A percentile compares a stretch with the other conserved stretches of the same genome.
Evolutionary conservation across 1,284 basidiomycete species (phyloP).

Genomic region (Apiotrichum laibachii): DNA sequence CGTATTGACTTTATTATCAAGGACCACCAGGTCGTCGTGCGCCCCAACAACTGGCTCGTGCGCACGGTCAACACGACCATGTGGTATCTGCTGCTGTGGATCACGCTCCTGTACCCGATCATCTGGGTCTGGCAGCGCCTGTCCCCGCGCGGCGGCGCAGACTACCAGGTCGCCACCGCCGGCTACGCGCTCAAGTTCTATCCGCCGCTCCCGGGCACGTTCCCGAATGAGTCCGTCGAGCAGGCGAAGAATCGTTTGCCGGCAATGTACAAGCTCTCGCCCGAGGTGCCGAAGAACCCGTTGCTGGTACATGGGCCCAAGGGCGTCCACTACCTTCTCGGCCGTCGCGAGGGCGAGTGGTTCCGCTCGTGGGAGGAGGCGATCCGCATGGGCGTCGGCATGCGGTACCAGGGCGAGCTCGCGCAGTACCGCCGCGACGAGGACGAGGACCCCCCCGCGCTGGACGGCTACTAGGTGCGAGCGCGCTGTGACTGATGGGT

Average conservation of each 20-base stretch:
- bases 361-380: constrained; percentile 67
- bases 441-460: constrained; percentile 17
- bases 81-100: constrained; percentile 63
- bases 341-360: constrained; percentile 70
- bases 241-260: constrained; percentile 34
- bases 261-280: constrained; percentile 38
- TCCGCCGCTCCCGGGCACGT: constrained; percentile 42
- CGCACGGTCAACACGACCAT: constrained; percentile 62
- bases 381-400: constrained; percentile 59
- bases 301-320: constrained; percentile 35
- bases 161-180: constrained; percentile 26
- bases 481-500: background rate
- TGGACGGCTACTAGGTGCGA: constrained; percentile 21
- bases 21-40: constrained; percentile 57
- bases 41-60: constrained; percentile 62
- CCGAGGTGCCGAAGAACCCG: constrained; percentile 33
- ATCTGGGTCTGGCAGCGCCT: constrained; percentile 53
- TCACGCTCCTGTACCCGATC: constrained; percentile 66
- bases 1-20: constrained; percentile 54
- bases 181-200: constrained; percentile 41
- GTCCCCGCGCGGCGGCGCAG: constrained; percentile 26
- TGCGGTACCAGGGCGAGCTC: constrained; percentile 38
- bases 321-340: constrained; percentile 53
- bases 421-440: constrained; percentile 13
- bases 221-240: constrained; percentile 30